Base-by-base conservation (phyloP, 495 filamentous ascomycete species). In the Xanthoparmelia taractica region DNA sequence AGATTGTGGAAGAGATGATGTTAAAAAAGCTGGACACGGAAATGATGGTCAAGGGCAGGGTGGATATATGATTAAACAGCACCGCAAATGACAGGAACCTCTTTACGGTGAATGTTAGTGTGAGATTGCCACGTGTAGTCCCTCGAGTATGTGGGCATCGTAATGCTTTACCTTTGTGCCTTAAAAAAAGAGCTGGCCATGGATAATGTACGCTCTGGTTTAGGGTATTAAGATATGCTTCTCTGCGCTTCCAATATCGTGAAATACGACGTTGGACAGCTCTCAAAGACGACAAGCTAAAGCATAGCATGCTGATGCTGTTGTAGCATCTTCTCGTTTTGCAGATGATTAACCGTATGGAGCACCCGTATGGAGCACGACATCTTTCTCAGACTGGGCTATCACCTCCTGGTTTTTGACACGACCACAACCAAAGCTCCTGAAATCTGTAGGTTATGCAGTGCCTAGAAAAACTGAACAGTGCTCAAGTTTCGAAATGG, bases 1-100 rank as follows among this genome's bases (percentile, higher is more conserved):
- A 85, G 72, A 74, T 77, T 20, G 86, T 91, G 3, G 81, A 85
- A 69, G 78, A 83, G 64, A 88, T 90, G 89, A 65, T 86, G 62
- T 63, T 83, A 57, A 70, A 75, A 59, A 61, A 70, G 27, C 33
- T 76, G 38, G 63, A 67, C 57, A 61, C 58, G 52, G 65, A 68
- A 27, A 57, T 67, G 58, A 54, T 48, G 27, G 59, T 59, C n/a
- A 59, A 48, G 6, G 63, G 66, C 33, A 43, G 29, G 33, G 52
- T 60, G 29, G 59, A 61, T 31, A 55, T 55, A 3, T 61, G 36
- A 61, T 20, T 38, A 23, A 40, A 33, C 45, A 15, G 27, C 23
- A 7, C 47, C 31, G 25, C 23, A 43, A 18, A 7, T 18, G 50
- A 27, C 18, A 52, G n/a, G 45, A 47, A 10, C 2, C 23, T 10